phyloP scores from a whole-genome alignment of 257 asterid species.

The Salvia splendens region DNA sequence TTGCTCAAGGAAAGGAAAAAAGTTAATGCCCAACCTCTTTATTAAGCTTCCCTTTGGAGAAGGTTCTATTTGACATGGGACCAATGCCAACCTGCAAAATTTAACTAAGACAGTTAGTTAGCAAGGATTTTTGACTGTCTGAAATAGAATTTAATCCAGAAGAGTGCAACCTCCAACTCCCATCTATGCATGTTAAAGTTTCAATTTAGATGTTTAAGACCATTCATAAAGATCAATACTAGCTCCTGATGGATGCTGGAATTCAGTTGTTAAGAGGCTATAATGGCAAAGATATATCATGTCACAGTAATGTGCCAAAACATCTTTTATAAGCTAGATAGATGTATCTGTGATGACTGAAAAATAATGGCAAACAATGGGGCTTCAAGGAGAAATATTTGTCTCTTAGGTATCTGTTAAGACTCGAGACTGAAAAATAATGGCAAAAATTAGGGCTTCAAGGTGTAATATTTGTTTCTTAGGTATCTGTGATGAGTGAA shows the following conservation, averaged over 20 bases:
- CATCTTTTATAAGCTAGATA: background rate
- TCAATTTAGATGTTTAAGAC: background rate
- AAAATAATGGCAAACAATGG: no score
- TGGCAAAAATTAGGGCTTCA: no score
- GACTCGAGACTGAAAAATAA: no score
- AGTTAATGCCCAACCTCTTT: slow-evolving; percentile 42
- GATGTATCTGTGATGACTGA: no score
- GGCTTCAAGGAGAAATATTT: no score
- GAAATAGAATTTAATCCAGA: background rate
- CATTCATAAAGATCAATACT: background rate
- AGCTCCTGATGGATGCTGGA: background rate
- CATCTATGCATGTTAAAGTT: background rate
- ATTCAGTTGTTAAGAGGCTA: background rate
- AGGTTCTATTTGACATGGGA: slow-evolving; percentile 31
- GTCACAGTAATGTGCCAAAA: slow-evolving; percentile 8
- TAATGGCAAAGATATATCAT: slow-evolving; percentile 2
- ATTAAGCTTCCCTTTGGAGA: slow-evolving; percentile 37
- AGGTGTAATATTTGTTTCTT: no score
- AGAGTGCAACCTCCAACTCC: background rate
- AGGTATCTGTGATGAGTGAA: no score
- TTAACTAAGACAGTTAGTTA: background rate
- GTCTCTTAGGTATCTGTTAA: no score
- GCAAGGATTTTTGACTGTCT: background rate
- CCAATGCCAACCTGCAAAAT: slow-evolving; percentile 44
- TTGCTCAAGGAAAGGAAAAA: background rate